Evolutionary conservation across 129 eudicot genomes (phyloP).

Genomic region (Centrapalus pauciflorus): DNA sequence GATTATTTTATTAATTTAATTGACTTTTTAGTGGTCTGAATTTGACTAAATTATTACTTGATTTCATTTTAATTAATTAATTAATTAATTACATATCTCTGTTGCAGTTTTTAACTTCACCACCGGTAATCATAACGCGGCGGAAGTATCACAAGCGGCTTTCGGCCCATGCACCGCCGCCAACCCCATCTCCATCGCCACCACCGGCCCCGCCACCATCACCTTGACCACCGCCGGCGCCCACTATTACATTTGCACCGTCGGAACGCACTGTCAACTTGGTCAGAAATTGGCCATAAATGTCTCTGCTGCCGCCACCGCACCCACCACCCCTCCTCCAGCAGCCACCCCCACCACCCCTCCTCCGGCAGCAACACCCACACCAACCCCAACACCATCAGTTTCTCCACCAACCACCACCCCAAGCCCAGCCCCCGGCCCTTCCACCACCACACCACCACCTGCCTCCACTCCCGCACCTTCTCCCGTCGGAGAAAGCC

Average conservation of each 20-base stretch:
- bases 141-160: constrained; percentile 40
- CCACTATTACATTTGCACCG: constrained; percentile 46
- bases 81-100: neutral
- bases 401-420: constrained; percentile 16
- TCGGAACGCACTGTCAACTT: constrained; percentile 29
- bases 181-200: constrained; percentile 21
- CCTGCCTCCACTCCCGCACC: constrained; percentile 28
- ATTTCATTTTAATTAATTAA: neutral
- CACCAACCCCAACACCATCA: constrained; percentile 26
- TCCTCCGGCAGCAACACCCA: constrained; percentile 21
- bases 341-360: constrained; percentile 26
- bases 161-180: constrained; percentile 53
- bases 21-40: constrained; percentile 6
- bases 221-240: constrained; percentile 36
- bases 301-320: constrained; percentile 25
- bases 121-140: constrained; percentile 41
- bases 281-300: constrained; percentile 51
- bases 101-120: constrained; percentile 55
- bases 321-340: constrained; percentile 19
- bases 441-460: constrained; percentile 16
- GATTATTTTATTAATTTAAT: neutral
- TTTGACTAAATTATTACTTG: constrained; percentile 14
- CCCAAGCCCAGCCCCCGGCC: neutral
- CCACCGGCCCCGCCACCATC: constrained; percentile 51
- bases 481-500: constrained; percentile 13